Evolutionary conservation across 164 flowering plant genomes (phyloP).

Genomic region (Annona squamosa): DNA sequence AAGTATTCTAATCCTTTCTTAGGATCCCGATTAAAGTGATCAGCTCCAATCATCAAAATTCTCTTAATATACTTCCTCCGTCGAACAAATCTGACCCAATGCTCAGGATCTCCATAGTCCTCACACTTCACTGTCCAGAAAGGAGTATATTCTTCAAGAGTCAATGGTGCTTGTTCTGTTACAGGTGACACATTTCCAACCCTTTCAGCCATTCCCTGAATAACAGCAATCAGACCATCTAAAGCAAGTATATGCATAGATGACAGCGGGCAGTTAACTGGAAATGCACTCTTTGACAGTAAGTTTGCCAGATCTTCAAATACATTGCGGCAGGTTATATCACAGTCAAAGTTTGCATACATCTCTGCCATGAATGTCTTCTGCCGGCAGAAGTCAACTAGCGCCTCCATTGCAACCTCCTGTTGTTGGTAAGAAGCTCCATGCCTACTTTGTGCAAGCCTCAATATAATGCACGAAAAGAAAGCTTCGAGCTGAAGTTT

Average conservation of each 20-base stretch:
- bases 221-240: constrained; percentile 36
- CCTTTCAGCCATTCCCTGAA: constrained; percentile 40
- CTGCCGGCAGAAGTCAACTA: constrained; percentile 41
- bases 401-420: constrained; percentile 41
- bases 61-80: constrained; percentile 33
- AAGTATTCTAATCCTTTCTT: constrained; percentile 38
- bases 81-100: constrained; percentile 34
- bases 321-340: constrained; percentile 28
- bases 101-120: constrained; percentile 26
- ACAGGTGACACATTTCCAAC: constrained; percentile 16
- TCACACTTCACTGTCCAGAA: constrained; percentile 38
- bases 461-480: constrained; percentile 33
- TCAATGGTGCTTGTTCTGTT: constrained; percentile 13
- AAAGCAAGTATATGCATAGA: constrained; percentile 37
- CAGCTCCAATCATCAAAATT: constrained; percentile 29
- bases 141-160: constrained; percentile 24
- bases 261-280: constrained; percentile 36
- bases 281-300: constrained; percentile 37
- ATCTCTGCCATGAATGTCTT: constrained; percentile 33
- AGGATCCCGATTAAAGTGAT: constrained; percentile 35
- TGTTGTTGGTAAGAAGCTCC: constrained; percentile 38
- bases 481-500: constrained; percentile 40
- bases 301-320: constrained; percentile 35
- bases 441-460: constrained; percentile 31
- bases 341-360: constrained; percentile 43